Evolutionary conservation across 2,329 filamentous ascomycete genomes (phyloP), one percentile per base, ranked within the genome.

Genomic region (Sporothrix curviconia): DNA sequence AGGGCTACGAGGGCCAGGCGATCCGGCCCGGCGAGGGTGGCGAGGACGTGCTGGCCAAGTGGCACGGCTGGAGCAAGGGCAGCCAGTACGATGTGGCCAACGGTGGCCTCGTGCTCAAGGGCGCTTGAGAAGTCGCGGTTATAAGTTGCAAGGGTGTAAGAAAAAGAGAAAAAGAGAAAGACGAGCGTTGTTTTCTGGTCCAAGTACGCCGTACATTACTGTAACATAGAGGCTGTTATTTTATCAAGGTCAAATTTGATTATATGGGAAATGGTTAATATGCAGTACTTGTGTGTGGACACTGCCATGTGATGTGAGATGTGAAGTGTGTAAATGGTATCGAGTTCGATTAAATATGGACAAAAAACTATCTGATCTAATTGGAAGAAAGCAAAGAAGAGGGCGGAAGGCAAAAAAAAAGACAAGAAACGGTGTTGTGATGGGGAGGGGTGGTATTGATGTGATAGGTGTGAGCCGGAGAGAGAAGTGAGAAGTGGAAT

Each of bases 1-100:
- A 76, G 52, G 88, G 88, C 1, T 96, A 92, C 77, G 70, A 65
- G 1, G 83, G 81, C 17, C 72, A 71, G 22, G 71, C 78, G 0
- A 69, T 96, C 56, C 69, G 69, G 4, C 82, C 89, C 1, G 89
- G 91, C 0, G 73, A 84, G 24, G 89, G 88, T 4, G 91, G 90
- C 1, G 85, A 90, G 68, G 81, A 84, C 53, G 78, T 80, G 4
- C 68, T 96, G 61, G 73, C 72, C 52, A 69, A 78, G 51, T 96
- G 92, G 92, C 76, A 87, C 63, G 89, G 90, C 0, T 95, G 90
- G 90, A 78, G 75, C 59, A 80, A 76, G 64, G 90, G 88, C 1
- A 77, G 72, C 59, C 82, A 96, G 32, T 96, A 85, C 68, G 78
- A 82, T n/a, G 74, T 89, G 2, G 71, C 77, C 28, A 73, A 81